These are phyloP conservation scores for Calocera cornea DNA, from an alignment of 768 basidiomycete genomes.

Conservation along the genomic window DNA sequence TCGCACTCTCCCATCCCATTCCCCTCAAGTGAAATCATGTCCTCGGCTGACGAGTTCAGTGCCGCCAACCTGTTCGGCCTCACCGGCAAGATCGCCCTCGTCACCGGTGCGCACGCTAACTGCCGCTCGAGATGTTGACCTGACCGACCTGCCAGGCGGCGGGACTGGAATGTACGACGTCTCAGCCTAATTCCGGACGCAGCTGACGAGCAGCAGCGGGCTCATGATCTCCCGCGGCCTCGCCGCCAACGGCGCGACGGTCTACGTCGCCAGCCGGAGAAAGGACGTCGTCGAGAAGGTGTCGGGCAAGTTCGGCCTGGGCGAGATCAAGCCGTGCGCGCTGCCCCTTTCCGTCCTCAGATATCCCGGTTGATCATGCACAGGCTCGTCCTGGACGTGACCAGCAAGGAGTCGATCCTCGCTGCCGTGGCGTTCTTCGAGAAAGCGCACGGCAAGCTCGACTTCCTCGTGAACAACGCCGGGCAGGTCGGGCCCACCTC, in stretches of 20 bases:
- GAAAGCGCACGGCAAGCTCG: conserved; percentile 51
- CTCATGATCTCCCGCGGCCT: conserved; percentile 59
- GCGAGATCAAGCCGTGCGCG: conserved; percentile 46
- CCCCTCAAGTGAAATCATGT: neutral
- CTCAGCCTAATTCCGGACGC: neutral
- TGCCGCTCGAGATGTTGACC: neutral
- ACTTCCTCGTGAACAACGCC: conserved; percentile 74
- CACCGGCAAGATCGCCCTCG: conserved; percentile 40
- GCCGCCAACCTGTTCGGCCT: conserved; percentile 32
- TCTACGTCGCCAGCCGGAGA: conserved; percentile 65
- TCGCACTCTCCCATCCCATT: neutral
- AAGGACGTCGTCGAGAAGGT: conserved; percentile 42
- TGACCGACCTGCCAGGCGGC: conserved; percentile 14
- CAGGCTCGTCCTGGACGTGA: conserved; percentile 48
- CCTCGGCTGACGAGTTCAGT: neutral
- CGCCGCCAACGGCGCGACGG: conserved; percentile 63
- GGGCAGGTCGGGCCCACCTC: conserved; percentile 58
- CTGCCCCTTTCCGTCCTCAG: neutral
- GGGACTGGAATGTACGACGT: conserved; percentile 33
- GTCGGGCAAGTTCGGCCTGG: conserved; percentile 20
- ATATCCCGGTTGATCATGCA: neutral
- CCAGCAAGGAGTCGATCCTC: conserved; percentile 51
- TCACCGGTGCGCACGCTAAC: conserved; percentile 27
- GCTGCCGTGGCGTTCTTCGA: conserved; percentile 40
- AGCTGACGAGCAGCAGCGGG: conserved; percentile 20